phyloP scores from a whole-genome alignment of 2,329 filamentous ascomycete genomes.

The Aureobasidium melanogenum region DNA sequence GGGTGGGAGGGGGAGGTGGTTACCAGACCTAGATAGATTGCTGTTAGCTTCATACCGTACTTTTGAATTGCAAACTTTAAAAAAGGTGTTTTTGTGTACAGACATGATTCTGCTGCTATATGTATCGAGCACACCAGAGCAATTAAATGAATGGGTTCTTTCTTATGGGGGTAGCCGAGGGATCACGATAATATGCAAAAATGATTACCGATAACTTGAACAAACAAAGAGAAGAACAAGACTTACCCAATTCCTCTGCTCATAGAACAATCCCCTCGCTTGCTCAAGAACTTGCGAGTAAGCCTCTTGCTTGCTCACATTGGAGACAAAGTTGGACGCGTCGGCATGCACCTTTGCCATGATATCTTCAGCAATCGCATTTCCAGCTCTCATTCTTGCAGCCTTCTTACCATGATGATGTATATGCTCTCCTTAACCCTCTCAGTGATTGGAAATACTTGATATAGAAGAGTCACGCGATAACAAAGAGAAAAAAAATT shows the following conservation, averaged over 20 bases:
- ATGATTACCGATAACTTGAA: background rate
- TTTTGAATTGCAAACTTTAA: too few species aligned
- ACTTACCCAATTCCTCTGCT: slow-evolving; percentile 68
- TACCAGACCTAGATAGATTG: slow-evolving; percentile 13
- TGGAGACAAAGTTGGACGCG: slow-evolving; percentile 61
- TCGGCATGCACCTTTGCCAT: slow-evolving; percentile 60
- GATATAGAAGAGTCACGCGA: background rate
- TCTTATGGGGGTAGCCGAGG: background rate
- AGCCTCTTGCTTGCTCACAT: slow-evolving; percentile 60
- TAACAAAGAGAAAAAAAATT: background rate
- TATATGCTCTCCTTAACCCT: background rate
- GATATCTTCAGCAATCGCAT: background rate
- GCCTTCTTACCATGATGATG: background rate
- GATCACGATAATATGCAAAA: background rate
- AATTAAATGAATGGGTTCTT: background rate
- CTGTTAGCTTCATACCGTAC: background rate
- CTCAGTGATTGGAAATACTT: background rate
- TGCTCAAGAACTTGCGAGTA: slow-evolving; percentile 67
- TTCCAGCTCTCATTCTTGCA: background rate
- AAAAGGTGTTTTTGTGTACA: too few species aligned
- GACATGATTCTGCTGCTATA: too few species aligned
- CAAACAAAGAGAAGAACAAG: background rate
- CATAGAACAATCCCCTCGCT: slow-evolving; percentile 59
- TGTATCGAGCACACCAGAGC: background rate
- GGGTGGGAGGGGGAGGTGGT: background rate